Evolutionary conservation across 2,329 filamentous ascomycete genomes (phyloP), one percentile per base, ranked within the genome.

Genomic region (Penicillium thymicola): DNA sequence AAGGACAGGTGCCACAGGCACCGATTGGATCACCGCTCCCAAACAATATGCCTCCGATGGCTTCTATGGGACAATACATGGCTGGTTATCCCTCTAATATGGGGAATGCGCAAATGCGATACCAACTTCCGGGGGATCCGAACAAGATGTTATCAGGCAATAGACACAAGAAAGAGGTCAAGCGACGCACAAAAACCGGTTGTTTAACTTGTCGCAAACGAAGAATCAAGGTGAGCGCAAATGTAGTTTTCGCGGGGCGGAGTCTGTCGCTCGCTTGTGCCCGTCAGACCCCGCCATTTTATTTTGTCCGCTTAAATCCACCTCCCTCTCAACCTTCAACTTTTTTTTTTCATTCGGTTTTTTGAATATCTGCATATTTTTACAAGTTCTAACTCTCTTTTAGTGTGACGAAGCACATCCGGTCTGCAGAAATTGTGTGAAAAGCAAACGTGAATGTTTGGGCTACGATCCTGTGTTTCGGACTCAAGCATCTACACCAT

Each of bases 391-490:
- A 16, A 55, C 47, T 34, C 41, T 46, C 47, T 25, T 21, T 48
- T 44, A 97, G 94, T 99, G 94, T 78, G 94, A 97, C 84, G 94
- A 99, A 81, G 87, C 86, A 59, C 92, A 96, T 75, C 94, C 94
- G 23, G 87, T 88, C 58, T 99, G 94, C 81, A 78, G 84, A 66
- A 88, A 88, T 70, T 88, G 85, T 67, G 80, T 83, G 64, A 88
- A 88, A 71, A 86, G 83, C 74, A 87, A 87, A 70, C 82, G 85
- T 67, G 83, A 86, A 70, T 88, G 85, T 68, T 72, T 86, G 59
- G 85, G 85, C 58, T 88, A 87, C 81, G 85, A 88, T 67, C 85
- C 85, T 36, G 84, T 87, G 61, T 87, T 87, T 78, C 85, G 74
- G 87, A 91, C 77, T 91, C 85, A 88, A 67, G 77, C 82, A 44